Evolutionary conservation across 768 basidiomycete species (phyloP).

Genomic region (Scleroderma bovista): DNA sequence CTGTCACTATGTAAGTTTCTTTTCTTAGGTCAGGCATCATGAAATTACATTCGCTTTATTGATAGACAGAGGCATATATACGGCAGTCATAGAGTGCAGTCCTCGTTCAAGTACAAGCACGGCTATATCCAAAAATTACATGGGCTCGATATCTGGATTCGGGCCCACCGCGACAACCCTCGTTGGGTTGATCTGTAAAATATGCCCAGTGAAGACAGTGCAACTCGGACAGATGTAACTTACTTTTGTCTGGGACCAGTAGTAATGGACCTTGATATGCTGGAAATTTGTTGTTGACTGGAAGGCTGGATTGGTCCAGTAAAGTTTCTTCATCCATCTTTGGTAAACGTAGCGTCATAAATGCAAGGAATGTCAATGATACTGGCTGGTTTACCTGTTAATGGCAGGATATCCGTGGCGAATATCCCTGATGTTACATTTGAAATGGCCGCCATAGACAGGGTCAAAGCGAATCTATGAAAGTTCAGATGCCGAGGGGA

Average conservation of each 20-base stretch:
- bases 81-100: background rate
- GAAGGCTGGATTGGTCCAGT: conserved; percentile 91
- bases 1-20: no score
- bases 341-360: background rate
- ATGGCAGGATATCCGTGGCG: conserved; percentile 85
- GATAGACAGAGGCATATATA: background rate
- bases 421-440: conserved; percentile 84
- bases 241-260: conserved; percentile 30
- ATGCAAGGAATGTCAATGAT: background rate
- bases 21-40: no score
- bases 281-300: conserved; percentile 82
- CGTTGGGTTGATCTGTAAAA: conserved; percentile 65
- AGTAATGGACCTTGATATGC: conserved; percentile 52
- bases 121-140: conserved; percentile 28
- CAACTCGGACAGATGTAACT: background rate
- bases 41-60: no score
- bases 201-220: conserved; percentile 2
- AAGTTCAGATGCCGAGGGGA: background rate
- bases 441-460: conserved; percentile 90
- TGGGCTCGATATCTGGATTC: conserved; percentile 56
- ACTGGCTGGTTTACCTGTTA: conserved; percentile 42
- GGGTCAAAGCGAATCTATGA: conserved; percentile 79
- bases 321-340: conserved; percentile 81
- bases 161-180: conserved; percentile 77
- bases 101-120: background rate